Conservation (phyloP, 495 filamentous ascomycete species). For the Penicillium pancosmium region DNA sequence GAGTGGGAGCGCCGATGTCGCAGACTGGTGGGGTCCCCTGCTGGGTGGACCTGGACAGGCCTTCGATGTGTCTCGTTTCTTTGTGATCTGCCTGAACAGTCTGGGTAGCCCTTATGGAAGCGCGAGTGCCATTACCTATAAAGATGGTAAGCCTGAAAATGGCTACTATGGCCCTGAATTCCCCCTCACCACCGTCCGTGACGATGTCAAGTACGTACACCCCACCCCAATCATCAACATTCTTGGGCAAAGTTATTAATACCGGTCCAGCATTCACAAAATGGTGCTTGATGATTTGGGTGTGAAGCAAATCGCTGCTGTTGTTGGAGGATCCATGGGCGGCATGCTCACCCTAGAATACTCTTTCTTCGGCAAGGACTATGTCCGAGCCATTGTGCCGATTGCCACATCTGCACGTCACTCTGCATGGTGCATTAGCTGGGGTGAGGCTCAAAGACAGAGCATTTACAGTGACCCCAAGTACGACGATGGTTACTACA, state of each 20-base stretch:
- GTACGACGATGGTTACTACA: slow-evolving; percentile 96
- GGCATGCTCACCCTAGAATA: slow-evolving; percentile 97
- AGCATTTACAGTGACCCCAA: slow-evolving; percentile 98
- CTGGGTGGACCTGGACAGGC: slow-evolving; percentile 86
- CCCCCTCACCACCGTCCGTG: slow-evolving; percentile 88
- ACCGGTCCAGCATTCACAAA: slow-evolving; percentile 73
- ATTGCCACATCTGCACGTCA: slow-evolving; percentile 94
- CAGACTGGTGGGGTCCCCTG: slow-evolving; percentile 97
- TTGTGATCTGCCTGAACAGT: slow-evolving; percentile 94
- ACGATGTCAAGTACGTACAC: slow-evolving; percentile 82
- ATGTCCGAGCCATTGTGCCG: slow-evolving; percentile 87
- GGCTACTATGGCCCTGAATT: slow-evolving; percentile 94
- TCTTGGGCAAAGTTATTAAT: slow-evolving; percentile 23
- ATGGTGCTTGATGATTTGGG: slow-evolving; percentile 88
- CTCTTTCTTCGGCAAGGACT: slow-evolving; percentile 93
- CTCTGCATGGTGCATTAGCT: slow-evolving; percentile 99
- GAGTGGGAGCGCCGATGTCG: slow-evolving; percentile 93
- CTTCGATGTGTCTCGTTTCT: slow-evolving; percentile 91
- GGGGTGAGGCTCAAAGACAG: slow-evolving; percentile 96
- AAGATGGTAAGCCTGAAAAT: slow-evolving; percentile 72
- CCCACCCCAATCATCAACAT: background rate
- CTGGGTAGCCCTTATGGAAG: slow-evolving; percentile 95
- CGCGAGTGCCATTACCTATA: slow-evolving; percentile 89
- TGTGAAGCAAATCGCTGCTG: slow-evolving; percentile 80
- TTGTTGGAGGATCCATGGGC: slow-evolving; percentile 96